Evolutionary conservation across 768 basidiomycete species (phyloP).

Genomic region (Phlebiopsis gigantea): DNA sequence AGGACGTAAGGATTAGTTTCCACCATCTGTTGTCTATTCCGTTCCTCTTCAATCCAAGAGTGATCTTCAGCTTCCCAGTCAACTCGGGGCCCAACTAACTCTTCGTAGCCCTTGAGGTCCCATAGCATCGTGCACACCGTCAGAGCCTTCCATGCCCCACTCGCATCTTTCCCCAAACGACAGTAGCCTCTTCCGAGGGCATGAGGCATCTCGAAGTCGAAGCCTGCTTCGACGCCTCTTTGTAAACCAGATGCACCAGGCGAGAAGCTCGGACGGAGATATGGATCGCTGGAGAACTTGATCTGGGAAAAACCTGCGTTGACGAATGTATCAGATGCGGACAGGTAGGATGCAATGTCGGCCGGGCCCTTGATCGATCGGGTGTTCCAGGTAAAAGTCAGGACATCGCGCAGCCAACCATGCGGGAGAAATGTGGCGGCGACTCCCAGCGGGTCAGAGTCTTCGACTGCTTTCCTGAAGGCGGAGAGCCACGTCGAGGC

Average conservation of each 20-base stretch:
- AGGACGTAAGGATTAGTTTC: conserved; percentile 35
- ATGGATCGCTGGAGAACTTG: conserved; percentile 21
- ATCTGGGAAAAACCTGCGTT: conserved; percentile 23
- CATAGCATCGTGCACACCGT: conserved; percentile 28
- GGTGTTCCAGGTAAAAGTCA: conserved; percentile 40
- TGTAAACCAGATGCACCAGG: conserved; percentile 9
- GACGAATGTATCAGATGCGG: conserved; percentile 15
- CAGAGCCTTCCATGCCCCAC: conserved; percentile 30
- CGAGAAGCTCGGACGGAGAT: conserved; percentile 15
- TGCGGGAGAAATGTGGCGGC: conserved; percentile 25
- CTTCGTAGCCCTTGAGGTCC: conserved; percentile 32
- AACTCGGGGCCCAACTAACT: conserved; percentile 22
- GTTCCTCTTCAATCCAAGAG: conserved; percentile 30
- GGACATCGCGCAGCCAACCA: conserved; percentile 38
- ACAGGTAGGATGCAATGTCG: conserved; percentile 31
- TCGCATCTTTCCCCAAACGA: conserved; percentile 24
- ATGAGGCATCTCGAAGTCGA: conserved; percentile 31
- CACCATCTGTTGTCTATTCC: conserved; percentile 31
- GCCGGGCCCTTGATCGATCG: conserved; percentile 31
- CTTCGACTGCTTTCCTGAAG: conserved; percentile 19
- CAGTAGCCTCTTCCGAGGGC: conserved; percentile 31
- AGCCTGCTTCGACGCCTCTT: conserved; percentile 29
- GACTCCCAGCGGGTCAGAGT: conserved; percentile 18
- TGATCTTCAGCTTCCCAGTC: conserved; percentile 33
- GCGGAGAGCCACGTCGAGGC: conserved; percentile 26